Evolutionary conservation across 2,329 filamentous ascomycete species (phyloP).

Genomic region (Pseudocercospora cruenta): DNA sequence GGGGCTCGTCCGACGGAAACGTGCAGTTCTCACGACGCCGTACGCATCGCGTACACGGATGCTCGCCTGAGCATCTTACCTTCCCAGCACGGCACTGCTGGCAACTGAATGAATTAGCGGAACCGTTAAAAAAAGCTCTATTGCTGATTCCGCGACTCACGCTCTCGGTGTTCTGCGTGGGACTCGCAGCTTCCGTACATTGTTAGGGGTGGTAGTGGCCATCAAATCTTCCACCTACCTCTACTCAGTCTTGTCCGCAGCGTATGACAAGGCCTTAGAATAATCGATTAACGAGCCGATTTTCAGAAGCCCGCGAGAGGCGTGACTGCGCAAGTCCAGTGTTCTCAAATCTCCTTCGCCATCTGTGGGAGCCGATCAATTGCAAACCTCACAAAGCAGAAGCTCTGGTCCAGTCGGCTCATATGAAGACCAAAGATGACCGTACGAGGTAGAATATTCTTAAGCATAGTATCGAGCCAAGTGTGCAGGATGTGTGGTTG

Average conservation of each 20-base stretch:
- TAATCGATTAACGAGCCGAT: neutral
- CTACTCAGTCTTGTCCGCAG: neutral
- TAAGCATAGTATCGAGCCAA: neutral
- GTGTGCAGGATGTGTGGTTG: neutral
- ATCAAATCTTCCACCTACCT: neutral
- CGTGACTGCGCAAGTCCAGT: neutral
- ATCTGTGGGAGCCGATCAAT: neutral
- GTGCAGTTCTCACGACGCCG: conserved; percentile 48
- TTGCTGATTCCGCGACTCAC: conserved; percentile 4
- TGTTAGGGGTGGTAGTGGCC: neutral
- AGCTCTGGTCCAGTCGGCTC: neutral
- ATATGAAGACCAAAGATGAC: too few relatives aligned
- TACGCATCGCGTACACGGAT: conserved; percentile 50
- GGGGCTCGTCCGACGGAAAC: conserved; percentile 41
- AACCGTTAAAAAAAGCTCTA: neutral
- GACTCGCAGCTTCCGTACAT: conserved; percentile 9
- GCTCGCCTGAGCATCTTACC: conserved; percentile 50
- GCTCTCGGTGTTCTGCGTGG: conserved; percentile 19
- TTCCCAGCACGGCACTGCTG: conserved; percentile 52
- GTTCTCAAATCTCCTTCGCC: neutral
- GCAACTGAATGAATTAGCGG: conserved; percentile 39
- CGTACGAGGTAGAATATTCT: neutral
- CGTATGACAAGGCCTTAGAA: neutral
- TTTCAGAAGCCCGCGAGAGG: neutral
- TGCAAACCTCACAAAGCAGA: neutral